Evolutionary conservation across 2,329 filamentous ascomycete genomes (phyloP).

Genomic region (Pyricularia pennisetigena): DNA sequence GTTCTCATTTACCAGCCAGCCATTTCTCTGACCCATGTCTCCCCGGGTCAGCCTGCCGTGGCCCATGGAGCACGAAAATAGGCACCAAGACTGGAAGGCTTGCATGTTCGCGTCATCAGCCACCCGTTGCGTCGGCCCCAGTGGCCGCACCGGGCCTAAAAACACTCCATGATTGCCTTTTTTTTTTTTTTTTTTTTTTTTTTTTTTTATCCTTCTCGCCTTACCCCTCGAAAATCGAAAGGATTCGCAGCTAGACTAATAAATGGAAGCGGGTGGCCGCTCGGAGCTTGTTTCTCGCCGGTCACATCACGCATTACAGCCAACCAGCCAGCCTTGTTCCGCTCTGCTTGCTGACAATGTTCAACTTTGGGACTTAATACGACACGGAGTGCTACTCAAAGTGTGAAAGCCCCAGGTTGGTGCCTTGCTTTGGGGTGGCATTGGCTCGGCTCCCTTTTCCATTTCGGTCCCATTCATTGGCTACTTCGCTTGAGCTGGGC

Average conservation of each 20-base stretch:
- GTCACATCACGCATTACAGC: background rate
- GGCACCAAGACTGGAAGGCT: background rate
- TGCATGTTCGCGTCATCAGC: constrained; percentile 4
- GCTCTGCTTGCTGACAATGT: background rate
- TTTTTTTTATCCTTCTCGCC: too few relatives aligned
- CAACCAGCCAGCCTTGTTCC: background rate
- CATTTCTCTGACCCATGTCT: background rate
- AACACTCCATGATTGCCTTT: background rate
- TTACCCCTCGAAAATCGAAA: background rate
- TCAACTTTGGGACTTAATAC: background rate
- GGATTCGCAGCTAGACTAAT: background rate
- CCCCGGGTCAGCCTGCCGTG: background rate
- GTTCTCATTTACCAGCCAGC: background rate
- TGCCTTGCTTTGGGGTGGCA: background rate
- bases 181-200: too few relatives aligned
- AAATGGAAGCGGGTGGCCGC: background rate
- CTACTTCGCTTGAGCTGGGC: background rate
- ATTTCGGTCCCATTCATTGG: background rate
- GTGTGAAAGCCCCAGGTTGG: background rate
- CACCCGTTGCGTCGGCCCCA: background rate
- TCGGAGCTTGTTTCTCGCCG: background rate
- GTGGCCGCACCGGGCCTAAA: too few relatives aligned
- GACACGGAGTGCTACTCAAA: background rate
- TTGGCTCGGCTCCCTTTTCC: background rate
- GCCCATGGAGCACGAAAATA: background rate